Evolutionary conservation across 2,329 filamentous ascomycete genomes (phyloP), one percentile per base, ranked within the genome.

Genomic region (Aspergillus oerlinghausenensis): DNA sequence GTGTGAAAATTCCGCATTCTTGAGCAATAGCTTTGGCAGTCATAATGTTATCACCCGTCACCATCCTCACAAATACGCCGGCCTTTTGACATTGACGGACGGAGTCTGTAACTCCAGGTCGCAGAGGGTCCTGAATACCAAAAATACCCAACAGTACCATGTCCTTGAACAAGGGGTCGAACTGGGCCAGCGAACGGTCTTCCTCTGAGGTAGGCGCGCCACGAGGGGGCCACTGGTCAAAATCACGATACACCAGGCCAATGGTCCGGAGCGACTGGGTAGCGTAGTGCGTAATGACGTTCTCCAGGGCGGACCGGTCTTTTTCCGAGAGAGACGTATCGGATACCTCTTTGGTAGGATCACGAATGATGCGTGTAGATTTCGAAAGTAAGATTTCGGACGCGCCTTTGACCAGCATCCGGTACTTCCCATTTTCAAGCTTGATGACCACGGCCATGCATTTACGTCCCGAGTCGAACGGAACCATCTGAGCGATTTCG

Each of bases 191-290:
- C 40, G 79, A 80, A 64, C 80, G 80, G 70, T 87, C 80, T 49
- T 85, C 83, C 58, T 84, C 82, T 23, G 75, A 68, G 45, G 76
- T 80, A 32, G 76, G 83, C 17, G 81, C 83, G 50, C 82, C 81
- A 58, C 79, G 82, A 4, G 91, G 91, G 32, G 92, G 92, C 92
- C 92, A 96, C 53, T 84, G 82, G 25, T 89, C 84, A 63, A 94
- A 96, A 65, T 96, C 92, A 55, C 86, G 88, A 74, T 91, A 95
- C 53, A 91, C 80, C 61, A 96, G 82, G 47, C 87, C 90, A 64
- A 96, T 95, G 1, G 92, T 95, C 60, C 92, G 85, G 32, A 96
- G 80, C 7, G 91, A 95, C 19, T 88, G 83, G 26, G 83, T 85
- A 9, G 92, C 92, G 69, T 96, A 96, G 49, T 81, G 83, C 60